These are phyloP conservation scores for Coffea eugenioides DNA, from an alignment of 257 asterid genomes.

Conservation along the genomic window DNA sequence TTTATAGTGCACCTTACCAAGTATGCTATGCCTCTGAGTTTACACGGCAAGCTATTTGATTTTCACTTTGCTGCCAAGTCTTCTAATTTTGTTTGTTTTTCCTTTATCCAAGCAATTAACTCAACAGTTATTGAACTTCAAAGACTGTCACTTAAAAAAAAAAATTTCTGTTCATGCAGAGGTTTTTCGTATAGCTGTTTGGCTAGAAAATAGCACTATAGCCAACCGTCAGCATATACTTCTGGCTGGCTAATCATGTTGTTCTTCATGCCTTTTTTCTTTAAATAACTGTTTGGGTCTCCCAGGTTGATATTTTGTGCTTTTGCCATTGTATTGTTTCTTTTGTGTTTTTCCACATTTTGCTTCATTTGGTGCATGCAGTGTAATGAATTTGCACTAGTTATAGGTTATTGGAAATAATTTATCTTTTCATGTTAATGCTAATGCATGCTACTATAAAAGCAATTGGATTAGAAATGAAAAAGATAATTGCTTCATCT, in stretches of 20 bases:
- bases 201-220: neutral
- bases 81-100: neutral
- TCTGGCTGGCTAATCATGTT: neutral
- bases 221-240: neutral
- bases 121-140: neutral
- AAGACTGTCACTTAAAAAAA: neutral
- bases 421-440: no score
- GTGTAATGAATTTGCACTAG: neutral
- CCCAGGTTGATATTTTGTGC: neutral
- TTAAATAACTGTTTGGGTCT: no score
- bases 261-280: neutral
- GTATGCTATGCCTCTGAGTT: neutral
- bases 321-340: no score
- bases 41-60: neutral
- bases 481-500: conserved; percentile 1
- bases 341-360: neutral
- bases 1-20: neutral
- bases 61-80: neutral
- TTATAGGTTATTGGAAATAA: neutral
- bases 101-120: neutral
- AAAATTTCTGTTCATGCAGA: neutral
- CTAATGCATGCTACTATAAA: neutral
- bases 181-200: neutral
- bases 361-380: neutral
- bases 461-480: no score